Base-by-base conservation (phyloP, 768 basidiomycete species). In the Pleurotus cornucopiae region DNA sequence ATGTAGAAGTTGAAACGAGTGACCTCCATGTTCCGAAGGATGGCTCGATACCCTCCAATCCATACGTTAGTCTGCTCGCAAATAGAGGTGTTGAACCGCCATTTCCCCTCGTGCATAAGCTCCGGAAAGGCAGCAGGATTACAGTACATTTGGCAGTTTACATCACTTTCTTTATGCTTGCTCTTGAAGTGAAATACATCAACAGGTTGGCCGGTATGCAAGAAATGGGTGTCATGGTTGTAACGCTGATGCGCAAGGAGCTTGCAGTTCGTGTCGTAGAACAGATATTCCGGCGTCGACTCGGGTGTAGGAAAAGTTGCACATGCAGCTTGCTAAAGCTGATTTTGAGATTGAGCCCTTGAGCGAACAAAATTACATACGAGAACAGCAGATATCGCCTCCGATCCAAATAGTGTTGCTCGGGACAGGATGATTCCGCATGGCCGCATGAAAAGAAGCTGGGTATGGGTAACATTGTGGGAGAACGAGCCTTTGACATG, bases 11-110 rank as follows among this genome's bases (percentile, higher is more conserved):
- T 61, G 55, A 70, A 74, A 20, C 66, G 25, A 9, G 58, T 54
- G 0, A 47, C 62, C 4, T 43, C 45, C 75, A 76, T 76, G 54
- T 74, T 74, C 1, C 69, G 62, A 0, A 67, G 59, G n/a, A 74
- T 72, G 0, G 66, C 53, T 0, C 66, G 65, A 57, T 58, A 77
- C 57, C 72, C 71, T 0, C 73, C 71, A 21, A 78, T 49, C 78
- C 78, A 79, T 0, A 66, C 34, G 18, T 49, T 39, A 5, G 54
- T 55, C 34, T 55, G 54, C 44, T 55, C 54, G n/a, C 43, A 44
- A 30, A 55, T 46, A 12, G 44, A 55, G 9, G 54, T 16, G 44
- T 55, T 55, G 44, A 55, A 55, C 4, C 44, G 44, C 55, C 55
- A 56, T 20, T 55, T 46, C 5, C 44, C 44, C 12, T 46, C 25